Percentiles rank a stretch among this genome's conserved stretches.
phyloP scores from a whole-genome alignment of 768 basidiomycete genomes.

The Macrolepiota dolichaula region DNA sequence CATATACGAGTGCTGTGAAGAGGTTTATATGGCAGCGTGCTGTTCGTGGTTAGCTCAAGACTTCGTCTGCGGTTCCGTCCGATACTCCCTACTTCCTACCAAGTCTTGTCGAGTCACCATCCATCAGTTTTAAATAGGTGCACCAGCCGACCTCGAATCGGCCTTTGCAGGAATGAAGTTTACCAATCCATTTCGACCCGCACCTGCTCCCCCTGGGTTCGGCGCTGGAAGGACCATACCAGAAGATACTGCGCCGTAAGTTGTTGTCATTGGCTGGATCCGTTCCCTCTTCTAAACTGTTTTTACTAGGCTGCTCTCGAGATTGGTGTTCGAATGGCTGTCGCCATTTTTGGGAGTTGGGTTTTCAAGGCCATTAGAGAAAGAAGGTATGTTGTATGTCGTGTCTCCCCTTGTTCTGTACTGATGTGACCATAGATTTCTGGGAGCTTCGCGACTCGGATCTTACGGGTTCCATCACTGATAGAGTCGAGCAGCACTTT shows the following conservation, averaged over 20 bases:
- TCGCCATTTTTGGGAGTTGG: conserved; percentile 45
- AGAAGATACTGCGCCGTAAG: conserved; percentile 34
- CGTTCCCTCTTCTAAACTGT: not conserved
- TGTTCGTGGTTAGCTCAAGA: too few relatives aligned
- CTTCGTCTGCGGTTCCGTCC: not conserved
- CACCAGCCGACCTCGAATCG: not conserved
- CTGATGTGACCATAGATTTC: conserved; percentile 31
- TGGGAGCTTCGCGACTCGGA: conserved; percentile 37
- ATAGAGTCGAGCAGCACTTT: conserved; percentile 37
- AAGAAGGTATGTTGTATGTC: conserved; percentile 34
- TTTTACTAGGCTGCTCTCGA: conserved; percentile 29
- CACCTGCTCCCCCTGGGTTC: conserved; percentile 49
- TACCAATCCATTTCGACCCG: conserved; percentile 35
- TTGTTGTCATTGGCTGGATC: conserved; percentile 1
- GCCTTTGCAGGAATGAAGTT: conserved; percentile 18
- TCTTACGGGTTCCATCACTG: conserved; percentile 31
- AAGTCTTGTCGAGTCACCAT: not conserved
- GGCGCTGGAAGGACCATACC: conserved; percentile 42
- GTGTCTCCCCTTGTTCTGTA: not conserved
- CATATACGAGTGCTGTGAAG: not conserved
- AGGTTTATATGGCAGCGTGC: not conserved
- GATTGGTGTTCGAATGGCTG: conserved; percentile 44
- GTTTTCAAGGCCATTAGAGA: conserved; percentile 46
- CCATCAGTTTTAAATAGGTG: not conserved
- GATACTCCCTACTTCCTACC: not conserved